Evolutionary conservation across 2,329 filamentous ascomycete genomes (phyloP).

Genomic region (Hymenoscyphus linearis): DNA sequence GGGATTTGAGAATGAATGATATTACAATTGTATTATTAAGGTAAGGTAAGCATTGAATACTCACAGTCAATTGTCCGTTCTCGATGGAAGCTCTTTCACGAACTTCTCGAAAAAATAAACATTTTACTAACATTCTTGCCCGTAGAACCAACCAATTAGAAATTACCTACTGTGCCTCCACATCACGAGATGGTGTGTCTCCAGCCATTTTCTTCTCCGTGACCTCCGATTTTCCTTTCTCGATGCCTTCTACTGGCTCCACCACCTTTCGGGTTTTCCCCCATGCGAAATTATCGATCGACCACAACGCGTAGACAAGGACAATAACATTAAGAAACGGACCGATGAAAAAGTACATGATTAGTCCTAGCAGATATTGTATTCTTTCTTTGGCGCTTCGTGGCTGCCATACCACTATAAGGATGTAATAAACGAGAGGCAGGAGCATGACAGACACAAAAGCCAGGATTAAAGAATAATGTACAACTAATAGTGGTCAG

Average conservation of each 20-base stretch:
- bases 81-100: background rate
- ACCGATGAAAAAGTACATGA: constrained; percentile 27
- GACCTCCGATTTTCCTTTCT: background rate
- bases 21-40: background rate
- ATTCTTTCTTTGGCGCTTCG: constrained; percentile 22
- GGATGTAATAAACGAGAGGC: constrained; percentile 29
- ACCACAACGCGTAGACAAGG: constrained; percentile 37
- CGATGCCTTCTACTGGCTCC: background rate
- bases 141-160: background rate
- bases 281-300: constrained; percentile 43
- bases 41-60: background rate
- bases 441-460: constrained; percentile 30
- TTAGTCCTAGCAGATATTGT: constrained; percentile 29
- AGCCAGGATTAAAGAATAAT: constrained; percentile 20
- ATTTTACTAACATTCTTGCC: background rate
- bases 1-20: too few relatives aligned
- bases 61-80: background rate
- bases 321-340: constrained; percentile 41
- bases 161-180: background rate
- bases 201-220: background rate
- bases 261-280: constrained; percentile 37
- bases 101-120: background rate
- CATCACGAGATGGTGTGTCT: background rate
- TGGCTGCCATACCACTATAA: constrained; percentile 29
- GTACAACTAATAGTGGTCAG: background rate